A percentile compares a stretch with the other conserved stretches of the same genome.
Evolutionary conservation across 768 basidiomycete genomes (phyloP).

Genomic region (Lactarius sp.): DNA sequence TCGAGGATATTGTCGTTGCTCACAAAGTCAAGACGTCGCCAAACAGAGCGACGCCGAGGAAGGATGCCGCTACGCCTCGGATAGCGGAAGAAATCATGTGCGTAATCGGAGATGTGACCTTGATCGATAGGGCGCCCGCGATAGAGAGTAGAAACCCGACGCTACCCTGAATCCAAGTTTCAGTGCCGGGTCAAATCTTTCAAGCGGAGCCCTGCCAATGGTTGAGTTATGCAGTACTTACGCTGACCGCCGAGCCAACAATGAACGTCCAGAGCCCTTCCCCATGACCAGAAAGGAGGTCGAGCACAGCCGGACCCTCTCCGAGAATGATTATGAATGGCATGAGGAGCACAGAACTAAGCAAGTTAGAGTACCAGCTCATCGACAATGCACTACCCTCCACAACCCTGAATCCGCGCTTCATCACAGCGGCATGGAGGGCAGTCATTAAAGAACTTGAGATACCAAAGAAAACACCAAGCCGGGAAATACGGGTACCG

Average conservation of each 20-base stretch:
- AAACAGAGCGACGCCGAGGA: conserved; percentile 80
- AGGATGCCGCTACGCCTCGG: conserved; percentile 86
- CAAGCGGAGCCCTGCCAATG: background rate
- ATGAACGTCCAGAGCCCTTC: conserved; percentile 61
- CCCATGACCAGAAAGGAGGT: conserved; percentile 47
- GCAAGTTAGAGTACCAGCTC: conserved; percentile 88
- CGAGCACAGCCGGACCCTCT: conserved; percentile 60
- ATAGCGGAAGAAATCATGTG: conserved; percentile 98
- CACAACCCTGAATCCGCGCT: conserved; percentile 74
- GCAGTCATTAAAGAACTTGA: conserved; percentile 84
- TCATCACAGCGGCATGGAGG: conserved; percentile 91
- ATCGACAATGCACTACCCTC: conserved; percentile 79
- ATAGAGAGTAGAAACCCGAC: conserved; percentile 94
- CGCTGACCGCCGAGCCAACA: conserved; percentile 76
- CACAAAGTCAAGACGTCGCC: conserved; percentile 74
- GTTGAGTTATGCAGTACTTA: conserved; percentile 32
- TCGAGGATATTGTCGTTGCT: conserved; percentile 28
- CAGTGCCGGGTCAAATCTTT: no score
- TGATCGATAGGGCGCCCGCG: conserved; percentile 89
- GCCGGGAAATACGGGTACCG: conserved; percentile 47
- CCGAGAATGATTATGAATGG: conserved; percentile 74
- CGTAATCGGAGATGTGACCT: conserved; percentile 95
- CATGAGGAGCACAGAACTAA: conserved; percentile 66
- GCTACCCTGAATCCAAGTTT: conserved; percentile 48
- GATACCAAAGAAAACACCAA: conserved; percentile 79